phyloP scores from a whole-genome alignment of 2,329 filamentous ascomycete genomes.

The Ascochyta fabae region DNA sequence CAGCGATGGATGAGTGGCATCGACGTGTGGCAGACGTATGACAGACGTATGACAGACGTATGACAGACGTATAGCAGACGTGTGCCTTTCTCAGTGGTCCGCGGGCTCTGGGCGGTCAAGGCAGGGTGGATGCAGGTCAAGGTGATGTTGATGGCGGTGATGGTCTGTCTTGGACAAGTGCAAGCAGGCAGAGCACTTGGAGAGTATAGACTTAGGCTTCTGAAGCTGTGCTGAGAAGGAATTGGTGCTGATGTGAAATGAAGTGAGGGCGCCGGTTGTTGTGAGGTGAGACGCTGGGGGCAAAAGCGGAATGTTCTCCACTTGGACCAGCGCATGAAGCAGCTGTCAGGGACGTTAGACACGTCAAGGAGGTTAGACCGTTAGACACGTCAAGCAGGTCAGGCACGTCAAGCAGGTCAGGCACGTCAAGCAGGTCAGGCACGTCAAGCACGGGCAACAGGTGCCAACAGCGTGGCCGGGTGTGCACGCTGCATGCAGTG shows the following conservation, averaged over 20 bases:
- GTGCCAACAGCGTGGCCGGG: neutral
- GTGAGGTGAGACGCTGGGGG: neutral
- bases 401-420: no score
- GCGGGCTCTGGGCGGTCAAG: no score
- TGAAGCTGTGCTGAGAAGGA: neutral
- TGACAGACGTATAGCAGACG: neutral
- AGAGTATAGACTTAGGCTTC: neutral
- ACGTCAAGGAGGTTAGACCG: no score
- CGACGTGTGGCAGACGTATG: no score
- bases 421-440: no score
- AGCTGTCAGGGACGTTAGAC: neutral
- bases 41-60: no score
- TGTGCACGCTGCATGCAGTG: neutral
- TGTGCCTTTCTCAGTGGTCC: neutral
- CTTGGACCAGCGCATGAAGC: constrained; percentile 1
- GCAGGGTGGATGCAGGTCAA: neutral
- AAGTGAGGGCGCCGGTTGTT: neutral
- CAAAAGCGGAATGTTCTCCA: constrained; percentile 10
- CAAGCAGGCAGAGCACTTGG: neutral
- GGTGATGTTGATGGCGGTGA: no score
- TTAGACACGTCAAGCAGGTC: no score
- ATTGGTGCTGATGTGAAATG: neutral
- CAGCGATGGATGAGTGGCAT: no score
- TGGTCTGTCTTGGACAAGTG: neutral
- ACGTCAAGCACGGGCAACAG: neutral